Conservation (phyloP, 2,329 filamentous ascomycete species). For the Neofusicoccum umdonicola region DNA sequence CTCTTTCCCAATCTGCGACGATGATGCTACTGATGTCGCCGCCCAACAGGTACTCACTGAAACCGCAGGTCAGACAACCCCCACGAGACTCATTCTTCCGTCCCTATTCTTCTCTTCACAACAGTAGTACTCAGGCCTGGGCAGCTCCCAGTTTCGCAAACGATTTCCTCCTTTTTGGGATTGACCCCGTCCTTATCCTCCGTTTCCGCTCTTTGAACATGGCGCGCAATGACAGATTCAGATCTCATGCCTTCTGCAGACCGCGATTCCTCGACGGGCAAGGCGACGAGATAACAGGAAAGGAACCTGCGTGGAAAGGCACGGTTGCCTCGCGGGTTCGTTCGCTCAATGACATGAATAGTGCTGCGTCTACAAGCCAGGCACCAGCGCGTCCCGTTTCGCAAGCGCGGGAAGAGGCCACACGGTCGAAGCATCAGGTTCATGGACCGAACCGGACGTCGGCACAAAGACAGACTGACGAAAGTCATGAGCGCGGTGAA, state of each 20-base stretch:
- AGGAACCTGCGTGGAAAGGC: neutral
- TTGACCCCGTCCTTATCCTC: neutral
- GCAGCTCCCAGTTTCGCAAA: neutral
- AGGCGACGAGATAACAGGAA: neutral
- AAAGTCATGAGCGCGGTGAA: neutral
- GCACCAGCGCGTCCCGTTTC: neutral
- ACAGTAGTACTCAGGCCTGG: neutral
- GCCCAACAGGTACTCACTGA: neutral
- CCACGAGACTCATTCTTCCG: neutral
- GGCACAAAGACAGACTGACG: neutral
- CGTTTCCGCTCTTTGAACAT: neutral
- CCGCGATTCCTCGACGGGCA: constrained; percentile 10
- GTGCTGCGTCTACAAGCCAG: neutral
- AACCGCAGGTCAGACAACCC: neutral
- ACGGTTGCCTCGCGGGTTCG: constrained; percentile 17
- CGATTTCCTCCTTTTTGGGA: neutral
- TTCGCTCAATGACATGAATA: constrained; percentile 1
- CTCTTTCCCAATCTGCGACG: neutral
- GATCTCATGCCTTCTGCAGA: neutral
- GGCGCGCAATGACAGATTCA: neutral
- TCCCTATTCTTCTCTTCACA: neutral
- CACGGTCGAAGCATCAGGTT: too few species aligned
- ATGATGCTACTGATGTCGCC: neutral
- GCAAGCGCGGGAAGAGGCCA: neutral
- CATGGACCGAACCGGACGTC: neutral